Evolutionary conservation across 1,284 basidiomycete genomes (phyloP).

Genomic region (Tranzscheliella williamsii): DNA sequence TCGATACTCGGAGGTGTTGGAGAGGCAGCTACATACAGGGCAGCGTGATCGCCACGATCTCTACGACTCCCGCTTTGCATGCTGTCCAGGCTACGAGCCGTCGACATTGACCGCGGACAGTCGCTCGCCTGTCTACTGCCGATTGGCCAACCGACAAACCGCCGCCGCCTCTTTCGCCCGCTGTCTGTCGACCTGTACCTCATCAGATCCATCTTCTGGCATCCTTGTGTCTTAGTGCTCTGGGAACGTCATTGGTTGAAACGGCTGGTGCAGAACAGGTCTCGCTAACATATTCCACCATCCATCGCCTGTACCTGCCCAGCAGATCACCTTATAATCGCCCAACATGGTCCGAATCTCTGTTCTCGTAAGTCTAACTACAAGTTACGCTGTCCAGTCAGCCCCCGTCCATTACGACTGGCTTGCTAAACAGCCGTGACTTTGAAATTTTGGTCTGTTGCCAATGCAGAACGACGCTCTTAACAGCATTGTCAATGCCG

Average conservation of each 20-base stretch:
- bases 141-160: no score
- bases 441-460: neutral
- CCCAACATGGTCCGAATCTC: slow-evolving; percentile 59
- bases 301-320: slow-evolving; percentile 41
- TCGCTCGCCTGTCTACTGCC: no score
- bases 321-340: slow-evolving; percentile 46
- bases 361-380: slow-evolving; percentile 57
- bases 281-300: slow-evolving; percentile 31
- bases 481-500: slow-evolving; percentile 61
- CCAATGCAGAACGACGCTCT: slow-evolving; percentile 57
- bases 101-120: no score
- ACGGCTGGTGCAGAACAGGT: slow-evolving; percentile 48
- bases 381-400: no score
- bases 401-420: neutral
- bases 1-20: no score
- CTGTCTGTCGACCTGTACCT: slow-evolving; percentile 34
- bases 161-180: neutral
- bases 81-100: no score
- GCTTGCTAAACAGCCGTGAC: neutral
- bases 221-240: slow-evolving; percentile 18
- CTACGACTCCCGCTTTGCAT: no score
- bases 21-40: no score
- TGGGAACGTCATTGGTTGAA: slow-evolving; percentile 33
- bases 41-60: no score
- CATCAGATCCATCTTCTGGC: slow-evolving; percentile 40